Evolutionary conservation across 1,139 yeast genomes (phyloP).

Genomic region (Ogataea hybrid): DNA sequence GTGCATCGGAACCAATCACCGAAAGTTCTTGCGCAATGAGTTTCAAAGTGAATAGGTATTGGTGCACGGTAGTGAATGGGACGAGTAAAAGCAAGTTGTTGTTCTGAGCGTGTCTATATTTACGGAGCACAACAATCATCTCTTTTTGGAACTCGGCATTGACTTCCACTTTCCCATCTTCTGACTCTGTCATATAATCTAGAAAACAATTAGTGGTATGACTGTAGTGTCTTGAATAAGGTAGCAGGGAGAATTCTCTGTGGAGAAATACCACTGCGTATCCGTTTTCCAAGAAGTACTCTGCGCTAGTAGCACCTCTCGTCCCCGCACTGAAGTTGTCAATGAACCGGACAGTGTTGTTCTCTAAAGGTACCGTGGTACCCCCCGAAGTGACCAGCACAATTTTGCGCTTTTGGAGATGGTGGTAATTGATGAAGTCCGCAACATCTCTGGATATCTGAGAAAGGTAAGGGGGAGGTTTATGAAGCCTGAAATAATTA

Average conservation of each 20-base stretch:
- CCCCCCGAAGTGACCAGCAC: conserved; percentile 97
- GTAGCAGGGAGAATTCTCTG: conserved; percentile 86
- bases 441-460: conserved; percentile 56
- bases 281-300: conserved; percentile 77
- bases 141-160: conserved; percentile 58
- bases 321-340: conserved; percentile 98
- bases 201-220: conserved; percentile 83
- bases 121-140: conserved; percentile 62
- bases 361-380: conserved; percentile 95
- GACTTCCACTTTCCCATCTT: conserved; percentile 52
- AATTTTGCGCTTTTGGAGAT: conserved; percentile 44
- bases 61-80: conserved; percentile 95
- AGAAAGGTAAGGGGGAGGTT: conserved; percentile 70
- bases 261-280: conserved; percentile 92
- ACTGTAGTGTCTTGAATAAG: conserved; percentile 85
- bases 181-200: conserved; percentile 66
- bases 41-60: conserved; percentile 81
- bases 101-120: conserved; percentile 60
- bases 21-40: conserved; percentile 62
- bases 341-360: conserved; percentile 92
- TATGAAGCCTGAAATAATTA: conserved; percentile 66
- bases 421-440: conserved; percentile 55
- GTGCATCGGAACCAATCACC: conserved; percentile 50
- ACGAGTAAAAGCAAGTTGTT: conserved; percentile 62
- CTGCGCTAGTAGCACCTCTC: conserved; percentile 95